These are phyloP conservation scores for Chalaropsis thielavioides DNA, from an alignment of 2,329 filamentous ascomycete species.

Conservation along the genomic window DNA sequence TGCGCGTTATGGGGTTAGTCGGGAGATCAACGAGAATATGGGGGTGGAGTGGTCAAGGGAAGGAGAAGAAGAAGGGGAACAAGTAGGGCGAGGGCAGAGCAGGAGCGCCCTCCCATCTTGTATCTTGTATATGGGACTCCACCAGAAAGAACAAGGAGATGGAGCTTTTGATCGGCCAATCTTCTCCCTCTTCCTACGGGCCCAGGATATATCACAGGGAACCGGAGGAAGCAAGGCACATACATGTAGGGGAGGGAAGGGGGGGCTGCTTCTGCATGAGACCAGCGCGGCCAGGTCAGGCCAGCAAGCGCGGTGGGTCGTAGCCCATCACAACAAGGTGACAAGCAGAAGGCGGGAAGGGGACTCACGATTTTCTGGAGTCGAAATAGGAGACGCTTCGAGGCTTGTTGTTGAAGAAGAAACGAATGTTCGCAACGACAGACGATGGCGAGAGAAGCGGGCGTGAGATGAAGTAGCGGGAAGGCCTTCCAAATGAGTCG, in stretches of 20 bases:
- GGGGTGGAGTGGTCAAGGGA: neutral
- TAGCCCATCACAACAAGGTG: neutral
- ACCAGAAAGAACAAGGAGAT: neutral
- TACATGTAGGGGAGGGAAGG: neutral
- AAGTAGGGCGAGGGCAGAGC: no score
- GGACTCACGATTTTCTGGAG: slow-evolving; percentile 9
- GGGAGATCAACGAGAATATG: neutral
- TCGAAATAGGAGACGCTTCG: neutral
- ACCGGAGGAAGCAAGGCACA: neutral
- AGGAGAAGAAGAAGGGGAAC: neutral
- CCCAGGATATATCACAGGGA: neutral
- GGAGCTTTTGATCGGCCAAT: neutral
- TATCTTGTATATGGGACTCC: neutral
- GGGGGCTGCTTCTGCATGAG: neutral
- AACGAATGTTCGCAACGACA: neutral
- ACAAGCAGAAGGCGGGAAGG: neutral
- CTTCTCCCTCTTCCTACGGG: neutral
- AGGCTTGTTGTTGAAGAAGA: neutral
- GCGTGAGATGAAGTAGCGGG: neutral
- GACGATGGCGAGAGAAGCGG: neutral
- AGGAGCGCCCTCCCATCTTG: no score
- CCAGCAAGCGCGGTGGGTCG: neutral
- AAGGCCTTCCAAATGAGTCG: slow-evolving; percentile 1
- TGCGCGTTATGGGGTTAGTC: slow-evolving; percentile 1
- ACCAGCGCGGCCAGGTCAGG: neutral